These are phyloP conservation scores for Sporothrix pseudoabietina DNA, from an alignment of 2,329 filamentous ascomycete species.

Conservation along the genomic window DNA sequence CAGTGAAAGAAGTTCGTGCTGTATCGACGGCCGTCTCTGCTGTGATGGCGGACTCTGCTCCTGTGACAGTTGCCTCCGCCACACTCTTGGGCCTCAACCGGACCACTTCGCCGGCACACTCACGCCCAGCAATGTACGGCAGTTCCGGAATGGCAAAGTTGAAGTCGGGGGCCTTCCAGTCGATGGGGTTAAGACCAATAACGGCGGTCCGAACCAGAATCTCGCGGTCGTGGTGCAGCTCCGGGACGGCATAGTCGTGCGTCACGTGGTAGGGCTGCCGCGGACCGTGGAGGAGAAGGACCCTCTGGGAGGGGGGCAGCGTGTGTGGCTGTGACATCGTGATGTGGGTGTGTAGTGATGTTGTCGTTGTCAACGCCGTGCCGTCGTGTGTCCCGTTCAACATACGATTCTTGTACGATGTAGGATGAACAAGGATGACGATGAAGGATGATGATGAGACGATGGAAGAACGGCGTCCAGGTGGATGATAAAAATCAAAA, in stretches of 20 bases:
- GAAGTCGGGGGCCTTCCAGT: conserved; percentile 73
- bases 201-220: conserved; percentile 64
- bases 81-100: conserved; percentile 38
- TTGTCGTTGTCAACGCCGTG: not conserved
- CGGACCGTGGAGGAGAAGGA: conserved; percentile 40
- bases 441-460: too few species aligned
- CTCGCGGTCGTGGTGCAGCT: conserved; percentile 45
- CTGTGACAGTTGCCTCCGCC: not conserved
- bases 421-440: not conserved
- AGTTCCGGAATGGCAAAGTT: conserved; percentile 69
- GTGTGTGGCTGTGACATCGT: conserved; percentile 14
- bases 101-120: conserved; percentile 67
- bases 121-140: conserved; percentile 69
- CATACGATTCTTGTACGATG: conserved; percentile 4
- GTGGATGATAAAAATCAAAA: not conserved
- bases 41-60: too few species aligned
- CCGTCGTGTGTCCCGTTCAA: not conserved
- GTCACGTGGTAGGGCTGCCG: conserved; percentile 40
- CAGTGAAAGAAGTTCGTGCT: too few species aligned
- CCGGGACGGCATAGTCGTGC: conserved; percentile 39
- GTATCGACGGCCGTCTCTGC: too few species aligned
- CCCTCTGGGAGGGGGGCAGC: conserved; percentile 38
- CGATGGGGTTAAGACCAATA: conserved; percentile 75
- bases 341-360: not conserved
- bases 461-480: not conserved